Conservation (phyloP, 176 grass and related monocot genomes). For the Phragmites australis region DNA sequence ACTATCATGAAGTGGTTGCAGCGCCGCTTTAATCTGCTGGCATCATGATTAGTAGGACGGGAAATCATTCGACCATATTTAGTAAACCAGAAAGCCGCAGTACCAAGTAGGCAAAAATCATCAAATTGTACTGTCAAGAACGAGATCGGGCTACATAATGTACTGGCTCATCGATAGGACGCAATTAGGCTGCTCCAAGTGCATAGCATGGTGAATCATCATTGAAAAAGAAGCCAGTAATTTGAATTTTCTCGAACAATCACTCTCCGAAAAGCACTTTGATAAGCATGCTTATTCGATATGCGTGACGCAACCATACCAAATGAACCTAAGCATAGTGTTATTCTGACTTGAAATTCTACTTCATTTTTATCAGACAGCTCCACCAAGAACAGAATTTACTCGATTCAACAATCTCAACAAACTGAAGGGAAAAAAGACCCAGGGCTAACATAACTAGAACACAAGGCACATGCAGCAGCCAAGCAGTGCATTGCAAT, state of each 20-base stretch:
- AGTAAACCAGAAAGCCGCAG: background rate
- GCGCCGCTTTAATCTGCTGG: background rate
- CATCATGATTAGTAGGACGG: background rate
- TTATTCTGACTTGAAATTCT: background rate
- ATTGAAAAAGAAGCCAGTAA: background rate
- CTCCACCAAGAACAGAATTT: background rate
- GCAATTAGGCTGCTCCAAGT: background rate
- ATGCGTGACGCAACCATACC: background rate
- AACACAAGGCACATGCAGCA: background rate
- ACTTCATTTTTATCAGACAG: background rate
- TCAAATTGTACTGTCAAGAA: slow-evolving; percentile 9
- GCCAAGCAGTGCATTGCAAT: background rate
- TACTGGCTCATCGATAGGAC: background rate
- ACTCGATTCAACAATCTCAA: background rate
- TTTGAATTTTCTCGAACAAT: background rate
- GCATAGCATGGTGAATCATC: background rate
- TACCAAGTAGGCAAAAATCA: background rate
- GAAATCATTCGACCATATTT: background rate
- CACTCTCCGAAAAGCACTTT: background rate
- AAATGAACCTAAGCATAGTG: background rate
- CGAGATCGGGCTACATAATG: slow-evolving; percentile 6
- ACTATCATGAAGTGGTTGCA: slow-evolving; percentile 9
- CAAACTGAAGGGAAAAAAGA: background rate
- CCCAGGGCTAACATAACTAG: background rate
- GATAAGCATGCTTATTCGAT: background rate